phyloP scores from a whole-genome alignment of 2,329 filamentous ascomycete species.

The Delphinella strobiligena region DNA sequence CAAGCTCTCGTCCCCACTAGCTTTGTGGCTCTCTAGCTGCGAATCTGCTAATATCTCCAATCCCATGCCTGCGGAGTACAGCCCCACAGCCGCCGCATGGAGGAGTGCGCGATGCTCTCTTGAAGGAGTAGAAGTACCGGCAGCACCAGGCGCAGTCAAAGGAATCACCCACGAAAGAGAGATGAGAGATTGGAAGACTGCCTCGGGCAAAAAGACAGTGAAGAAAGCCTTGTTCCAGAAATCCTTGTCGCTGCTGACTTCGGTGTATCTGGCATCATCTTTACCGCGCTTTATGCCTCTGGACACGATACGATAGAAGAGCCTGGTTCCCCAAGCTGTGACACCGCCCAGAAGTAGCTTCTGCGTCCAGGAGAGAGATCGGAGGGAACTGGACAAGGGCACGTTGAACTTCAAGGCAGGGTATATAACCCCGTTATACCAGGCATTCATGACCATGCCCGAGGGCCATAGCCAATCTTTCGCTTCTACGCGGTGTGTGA shows the following conservation, averaged over 20 bases:
- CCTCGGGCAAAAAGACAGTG: slow-evolving; percentile 45
- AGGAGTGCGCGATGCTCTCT: no score
- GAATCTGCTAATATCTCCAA: slow-evolving; percentile 46
- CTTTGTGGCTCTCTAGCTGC: slow-evolving; percentile 42
- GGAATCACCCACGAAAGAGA: slow-evolving; percentile 45
- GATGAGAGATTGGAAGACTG: slow-evolving; percentile 44
- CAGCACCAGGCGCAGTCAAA: slow-evolving; percentile 29
- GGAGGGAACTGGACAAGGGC: slow-evolving; percentile 34
- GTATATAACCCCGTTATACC: slow-evolving; percentile 48
- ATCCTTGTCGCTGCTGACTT: slow-evolving; percentile 37
- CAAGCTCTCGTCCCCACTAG: slow-evolving; percentile 29
- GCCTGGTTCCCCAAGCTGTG: slow-evolving; percentile 44
- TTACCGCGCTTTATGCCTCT: slow-evolving; percentile 38
- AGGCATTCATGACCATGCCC: slow-evolving; percentile 41
- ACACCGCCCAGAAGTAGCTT: slow-evolving; percentile 44
- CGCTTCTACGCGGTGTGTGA: slow-evolving; percentile 43
- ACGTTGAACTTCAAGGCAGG: slow-evolving; percentile 35
- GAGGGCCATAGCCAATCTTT: slow-evolving; percentile 50
- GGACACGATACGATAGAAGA: slow-evolving; percentile 42
- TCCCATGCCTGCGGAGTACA: slow-evolving; percentile 45
- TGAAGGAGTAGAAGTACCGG: no score
- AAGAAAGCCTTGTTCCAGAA: slow-evolving; percentile 49
- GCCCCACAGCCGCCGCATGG: slow-evolving; percentile 26
- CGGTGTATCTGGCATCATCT: slow-evolving; percentile 45
- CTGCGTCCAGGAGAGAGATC: slow-evolving; percentile 40